Base-by-base conservation (phyloP, 257 asterid genomes). In the Nicotiana sylvestris region DNA sequence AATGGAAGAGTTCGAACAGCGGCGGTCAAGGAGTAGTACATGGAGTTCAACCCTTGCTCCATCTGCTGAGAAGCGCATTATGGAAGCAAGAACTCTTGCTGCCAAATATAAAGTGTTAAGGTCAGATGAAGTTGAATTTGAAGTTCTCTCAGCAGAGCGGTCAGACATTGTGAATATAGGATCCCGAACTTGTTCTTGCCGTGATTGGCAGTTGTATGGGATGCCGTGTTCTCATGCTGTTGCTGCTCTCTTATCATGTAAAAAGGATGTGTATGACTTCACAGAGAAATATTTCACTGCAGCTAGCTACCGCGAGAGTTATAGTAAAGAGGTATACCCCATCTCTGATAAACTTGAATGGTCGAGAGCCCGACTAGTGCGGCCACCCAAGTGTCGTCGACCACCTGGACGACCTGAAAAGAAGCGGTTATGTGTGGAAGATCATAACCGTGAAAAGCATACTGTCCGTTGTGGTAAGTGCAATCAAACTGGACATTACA, bases 401-500 rank as follows among this genome's bases (percentile, higher is more conserved):
- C 91, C 94, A 1, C 97, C 95, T 1, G 97, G 97, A 68, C 92
- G 95, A 6, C 97, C 96, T 0, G 96, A 92, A 86, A 93, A 90
- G 60, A 93, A 92, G 84, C 86, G 96, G 25, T 82, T 91, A 85
- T 92, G 97, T 2, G 83, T 91, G 1, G 96, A 93, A 78, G 96
- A 93, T 78, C 76, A 88, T 76, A 88, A 87, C 46, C 90, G 93
- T 3, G 97, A 93, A 84, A 93, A 93, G 90, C 97, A 91, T 83
- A 91, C 85, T 15, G 97, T 92, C 66, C 95, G 85, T 25, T 92
- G 97, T 57, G 91, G 94, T 57, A 86, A 91, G 37, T 93, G 97
- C 84, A 92, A 91, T 82, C 93, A 85, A 82, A 88, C 93, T 1
- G 97, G 97, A 33, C 96, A 93, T 62, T 93, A 92, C 62, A 92